Base-by-base conservation (phyloP, 441 rosid genomes). In the Erysimum cheiri region DNA sequence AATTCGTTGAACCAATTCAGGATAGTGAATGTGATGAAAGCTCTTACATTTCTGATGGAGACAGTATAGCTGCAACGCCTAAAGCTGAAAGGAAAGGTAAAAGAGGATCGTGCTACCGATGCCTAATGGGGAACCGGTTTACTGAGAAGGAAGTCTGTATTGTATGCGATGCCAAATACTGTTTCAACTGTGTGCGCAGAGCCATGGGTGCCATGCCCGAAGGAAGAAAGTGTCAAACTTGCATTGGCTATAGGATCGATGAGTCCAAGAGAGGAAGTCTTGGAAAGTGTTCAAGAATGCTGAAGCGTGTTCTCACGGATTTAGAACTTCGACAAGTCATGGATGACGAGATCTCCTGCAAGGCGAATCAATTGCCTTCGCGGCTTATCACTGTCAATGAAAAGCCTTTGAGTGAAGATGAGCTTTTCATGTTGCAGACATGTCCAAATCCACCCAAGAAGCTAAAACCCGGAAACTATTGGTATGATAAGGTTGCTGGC, bases 201-300 rank as follows among this genome's bases (percentile, higher is more conserved):
- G 85, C 87, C 52, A 88, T 88, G 91, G 91, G 93, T 19, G 82
- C 89, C 2, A 80, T 88, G 93, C 89, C 89, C 7, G 88, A 88
- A 73, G 94, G 91, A 56, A 86, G 94, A 78, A 88, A 86, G 77
- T 88, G 91, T 63, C 54, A 71, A 58, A 15, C 58, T 73, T 88
- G 94, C 73, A 86, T 82, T 53, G 85, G 91, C 60, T 53, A 6
- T 26, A 70, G 80, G 65, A 78, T 88, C 6, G 47, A 77, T 50
- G 91, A 88, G 71, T 71, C 78, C 4, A 83, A 68, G 63, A 73
- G 94, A 72, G 60, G 14, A 44, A 80, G 72, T 60, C 76, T 86
- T 0, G 94, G 91, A 13, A 82, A 76, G 47, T 60, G 75, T 69
- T 86, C 87, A 13, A 56, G 84, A 68, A 46, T 83, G 85, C 83